Evolutionary conservation across 1,284 basidiomycete species (phyloP).

Genomic region (Trichosporon ovoides): DNA sequence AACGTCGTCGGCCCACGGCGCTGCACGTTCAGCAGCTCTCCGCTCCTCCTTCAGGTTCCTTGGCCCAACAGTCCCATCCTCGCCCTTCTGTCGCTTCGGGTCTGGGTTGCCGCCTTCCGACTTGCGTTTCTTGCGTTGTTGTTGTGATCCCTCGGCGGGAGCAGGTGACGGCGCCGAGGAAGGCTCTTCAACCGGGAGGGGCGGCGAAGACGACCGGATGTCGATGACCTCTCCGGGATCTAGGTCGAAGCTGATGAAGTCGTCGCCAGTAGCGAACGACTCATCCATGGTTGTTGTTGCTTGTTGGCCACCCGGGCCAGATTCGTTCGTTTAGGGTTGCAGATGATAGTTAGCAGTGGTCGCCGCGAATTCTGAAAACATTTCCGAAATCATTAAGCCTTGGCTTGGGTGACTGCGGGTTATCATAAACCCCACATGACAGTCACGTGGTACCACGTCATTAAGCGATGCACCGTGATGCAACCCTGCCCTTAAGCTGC

Average conservation of each 20-base stretch:
- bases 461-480: not conserved
- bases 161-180: not conserved
- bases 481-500: not conserved
- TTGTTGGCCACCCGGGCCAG: constrained; percentile 1
- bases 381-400: too few relatives aligned
- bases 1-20: constrained; percentile 74
- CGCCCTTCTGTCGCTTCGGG: not conserved
- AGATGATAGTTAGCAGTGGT: not conserved
- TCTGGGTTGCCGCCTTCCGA: not conserved
- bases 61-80: constrained; percentile 46
- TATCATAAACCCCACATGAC: not conserved
- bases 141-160: not conserved
- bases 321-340: too few relatives aligned
- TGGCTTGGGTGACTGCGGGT: too few relatives aligned
- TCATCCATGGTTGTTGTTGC: not conserved
- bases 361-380: not conserved
- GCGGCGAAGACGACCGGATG: not conserved
- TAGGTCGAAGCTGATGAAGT: constrained; percentile 17
- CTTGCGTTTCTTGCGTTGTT: constrained; percentile 2
- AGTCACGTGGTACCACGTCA: constrained; percentile 5
- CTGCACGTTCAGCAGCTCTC: constrained; percentile 58
- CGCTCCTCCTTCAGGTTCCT: constrained; percentile 58
- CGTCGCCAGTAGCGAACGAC: constrained; percentile 15
- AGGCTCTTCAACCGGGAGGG: not conserved
- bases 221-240: not conserved